phyloP scores from a whole-genome alignment of 129 eudicot genomes.

The Centrapalus pauciflorus region DNA sequence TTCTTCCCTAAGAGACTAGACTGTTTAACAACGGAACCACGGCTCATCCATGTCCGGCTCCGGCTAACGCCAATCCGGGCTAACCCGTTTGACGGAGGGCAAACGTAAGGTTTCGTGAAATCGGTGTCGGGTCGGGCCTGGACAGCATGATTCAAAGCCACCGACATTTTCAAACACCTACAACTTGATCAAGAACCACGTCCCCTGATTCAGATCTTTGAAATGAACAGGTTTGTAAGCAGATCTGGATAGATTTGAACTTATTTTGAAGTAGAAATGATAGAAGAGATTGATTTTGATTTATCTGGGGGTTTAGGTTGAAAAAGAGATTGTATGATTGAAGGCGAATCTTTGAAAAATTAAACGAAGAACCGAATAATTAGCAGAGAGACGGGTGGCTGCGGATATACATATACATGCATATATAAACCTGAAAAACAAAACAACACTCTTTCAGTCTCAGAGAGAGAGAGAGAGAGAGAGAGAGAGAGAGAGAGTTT shows the following conservation, averaged over 20 bases:
- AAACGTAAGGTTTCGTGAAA: not conserved
- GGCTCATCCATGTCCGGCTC: slow-evolving; percentile 12
- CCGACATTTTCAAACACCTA: slow-evolving; percentile 47
- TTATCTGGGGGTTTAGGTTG: not conserved
- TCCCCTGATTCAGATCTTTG: not conserved
- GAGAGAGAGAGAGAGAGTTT: slow-evolving; percentile 7
- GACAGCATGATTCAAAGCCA: slow-evolving; percentile 44
- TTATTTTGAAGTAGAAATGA: not conserved
- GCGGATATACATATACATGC: slow-evolving; percentile 2
- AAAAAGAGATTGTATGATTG: not conserved
- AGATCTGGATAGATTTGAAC: slow-evolving; percentile 11
- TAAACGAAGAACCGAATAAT: slow-evolving; percentile 6
- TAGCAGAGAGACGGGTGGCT: slow-evolving; percentile 10
- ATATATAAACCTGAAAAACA: too few species aligned
- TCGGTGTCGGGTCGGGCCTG: slow-evolving; percentile 31
- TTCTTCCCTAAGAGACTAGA: slow-evolving; percentile 36
- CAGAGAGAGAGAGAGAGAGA: slow-evolving; percentile 7
- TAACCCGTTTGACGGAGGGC: slow-evolving; percentile 7
- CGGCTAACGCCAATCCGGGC: slow-evolving; percentile 28
- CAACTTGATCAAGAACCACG: not conserved
- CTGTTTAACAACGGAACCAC: slow-evolving; percentile 31
- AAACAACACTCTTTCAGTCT: too few species aligned
- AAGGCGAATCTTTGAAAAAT: not conserved
- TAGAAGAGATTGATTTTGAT: not conserved
- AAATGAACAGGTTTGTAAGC: not conserved